These are phyloP conservation scores for Plasmodium berghei DNA, from an alignment of 169 alveolate species.

Conservation along the genomic window DNA sequence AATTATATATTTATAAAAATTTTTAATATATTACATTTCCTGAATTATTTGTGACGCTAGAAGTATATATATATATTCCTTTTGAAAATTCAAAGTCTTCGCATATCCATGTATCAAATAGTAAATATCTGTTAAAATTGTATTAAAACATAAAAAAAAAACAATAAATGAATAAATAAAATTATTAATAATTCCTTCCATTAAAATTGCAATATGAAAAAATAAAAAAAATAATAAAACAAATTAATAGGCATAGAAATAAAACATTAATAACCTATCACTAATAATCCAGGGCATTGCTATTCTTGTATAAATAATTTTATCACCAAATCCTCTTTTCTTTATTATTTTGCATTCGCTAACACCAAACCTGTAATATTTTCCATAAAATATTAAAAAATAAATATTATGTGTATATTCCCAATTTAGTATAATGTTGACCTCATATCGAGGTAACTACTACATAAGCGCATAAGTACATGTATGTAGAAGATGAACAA, in stretches of 20 bases:
- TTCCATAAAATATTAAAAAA: too few relatives aligned
- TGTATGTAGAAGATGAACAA: neutral
- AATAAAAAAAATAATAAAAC: neutral
- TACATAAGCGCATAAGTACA: neutral
- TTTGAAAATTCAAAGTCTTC: slow-evolving; percentile 57
- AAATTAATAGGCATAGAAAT: neutral
- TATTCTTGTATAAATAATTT: slow-evolving; percentile 55
- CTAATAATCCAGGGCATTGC: slow-evolving; percentile 70
- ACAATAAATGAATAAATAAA: too few relatives aligned
- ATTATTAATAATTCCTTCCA: too few relatives aligned
- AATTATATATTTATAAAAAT: neutral
- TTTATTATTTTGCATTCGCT: slow-evolving; percentile 41
- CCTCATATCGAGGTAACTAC: too few relatives aligned
- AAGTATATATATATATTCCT: slow-evolving; percentile 58
- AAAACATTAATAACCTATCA: slow-evolving; percentile 19
- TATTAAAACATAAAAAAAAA: neutral
- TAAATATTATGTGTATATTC: too few relatives aligned
- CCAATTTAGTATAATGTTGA: too few relatives aligned
- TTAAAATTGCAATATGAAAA: neutral
- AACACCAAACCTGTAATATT: slow-evolving; percentile 23
- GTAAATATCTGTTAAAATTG: slow-evolving; percentile 17
- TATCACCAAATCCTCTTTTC: slow-evolving; percentile 39
- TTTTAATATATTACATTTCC: slow-evolving; percentile 30
- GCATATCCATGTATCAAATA: slow-evolving; percentile 64
- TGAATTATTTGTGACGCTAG: slow-evolving; percentile 13